Evolutionary conservation across 2,329 filamentous ascomycete species (phyloP).

Genomic region (Pseudogymnoascus verrucosus): DNA sequence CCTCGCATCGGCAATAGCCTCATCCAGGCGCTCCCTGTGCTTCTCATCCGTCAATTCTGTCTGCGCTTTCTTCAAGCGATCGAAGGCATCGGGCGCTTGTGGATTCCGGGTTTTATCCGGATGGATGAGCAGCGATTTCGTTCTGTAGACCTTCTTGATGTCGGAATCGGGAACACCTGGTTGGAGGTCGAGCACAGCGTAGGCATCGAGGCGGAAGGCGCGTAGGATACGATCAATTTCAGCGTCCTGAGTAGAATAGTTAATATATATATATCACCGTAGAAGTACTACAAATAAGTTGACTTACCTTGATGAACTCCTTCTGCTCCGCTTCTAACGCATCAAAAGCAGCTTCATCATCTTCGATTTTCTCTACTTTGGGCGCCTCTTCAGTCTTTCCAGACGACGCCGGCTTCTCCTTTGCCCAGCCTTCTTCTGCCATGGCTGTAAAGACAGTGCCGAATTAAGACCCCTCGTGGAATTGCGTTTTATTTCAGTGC

Average conservation of each 20-base stretch:
- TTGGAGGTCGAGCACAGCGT: slow-evolving; percentile 90
- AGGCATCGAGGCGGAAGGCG: slow-evolving; percentile 75
- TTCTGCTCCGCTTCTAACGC: slow-evolving; percentile 77
- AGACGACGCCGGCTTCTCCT: slow-evolving; percentile 1
- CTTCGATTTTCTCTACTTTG: slow-evolving; percentile 27
- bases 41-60: slow-evolving; percentile 90
- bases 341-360: slow-evolving; percentile 69
- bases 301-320: slow-evolving; percentile 74
- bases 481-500: neutral
- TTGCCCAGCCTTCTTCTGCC: slow-evolving; percentile 9
- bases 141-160: slow-evolving; percentile 90
- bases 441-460: slow-evolving; percentile 15
- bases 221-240: slow-evolving; percentile 92
- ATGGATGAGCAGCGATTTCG: slow-evolving; percentile 97
- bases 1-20: slow-evolving; percentile 90
- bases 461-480: neutral
- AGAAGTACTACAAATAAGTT: neutral
- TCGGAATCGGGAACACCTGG: slow-evolving; percentile 92
- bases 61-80: slow-evolving; percentile 92
- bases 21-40: slow-evolving; percentile 75
- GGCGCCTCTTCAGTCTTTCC: slow-evolving; percentile 20
- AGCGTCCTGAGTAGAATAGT: slow-evolving; percentile 56
- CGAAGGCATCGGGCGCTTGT: slow-evolving; percentile 86
- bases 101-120: slow-evolving; percentile 95
- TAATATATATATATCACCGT: neutral